Base-by-base conservation (phyloP, 2,329 filamentous ascomycete species). In the Ophiostoma sp. region DNA sequence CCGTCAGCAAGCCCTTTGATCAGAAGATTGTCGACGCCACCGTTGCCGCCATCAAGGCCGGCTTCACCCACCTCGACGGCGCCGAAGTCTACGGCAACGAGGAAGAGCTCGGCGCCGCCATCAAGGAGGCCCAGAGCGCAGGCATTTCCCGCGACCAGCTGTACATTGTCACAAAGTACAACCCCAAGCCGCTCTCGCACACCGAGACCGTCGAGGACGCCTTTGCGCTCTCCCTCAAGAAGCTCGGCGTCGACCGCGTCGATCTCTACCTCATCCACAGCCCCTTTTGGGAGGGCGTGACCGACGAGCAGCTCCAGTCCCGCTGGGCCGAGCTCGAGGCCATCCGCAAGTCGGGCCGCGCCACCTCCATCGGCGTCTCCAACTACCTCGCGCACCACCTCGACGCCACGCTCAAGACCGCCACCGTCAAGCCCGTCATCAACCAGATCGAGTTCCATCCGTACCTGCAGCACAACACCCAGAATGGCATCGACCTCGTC, bases 381-480 rank as follows among this genome's bases (percentile, higher is more conserved):
- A 95, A 94, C 81, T 94, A 90, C 76, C 76, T 86, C 41, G 80
- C 83, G 74, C 76, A 80, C 62, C 81, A 90, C 73, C 78, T 90
- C 27, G 84, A 89, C 76, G 76, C 80, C 2, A 76, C 89, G 60
- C 80, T 89, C 1, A 77, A 84, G 76, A 86, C 87, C 5, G 88
- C 88, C 68, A 85, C 84, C 74, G 77, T 90, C 72, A 77, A 81
- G 3, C 92, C 92, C 0, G 88, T 86, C 7, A 85, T 91, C 72
- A 94, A 94, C 81, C 91, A 95, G 83, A 90, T 94, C 76, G 91
- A 94, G 81, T 89, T 86, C 76, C 90, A 95, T 79, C 90, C 91
- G 0, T 92, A 92, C 77, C 82, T 91, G 68, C 89, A 90, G 79
- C 89, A 90, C 77, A 33, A 48, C 23, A 44, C 65, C n/a, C 11